Conservation (phyloP, 108 stramenopile genomes). For the Epithemia pelagica region DNA sequence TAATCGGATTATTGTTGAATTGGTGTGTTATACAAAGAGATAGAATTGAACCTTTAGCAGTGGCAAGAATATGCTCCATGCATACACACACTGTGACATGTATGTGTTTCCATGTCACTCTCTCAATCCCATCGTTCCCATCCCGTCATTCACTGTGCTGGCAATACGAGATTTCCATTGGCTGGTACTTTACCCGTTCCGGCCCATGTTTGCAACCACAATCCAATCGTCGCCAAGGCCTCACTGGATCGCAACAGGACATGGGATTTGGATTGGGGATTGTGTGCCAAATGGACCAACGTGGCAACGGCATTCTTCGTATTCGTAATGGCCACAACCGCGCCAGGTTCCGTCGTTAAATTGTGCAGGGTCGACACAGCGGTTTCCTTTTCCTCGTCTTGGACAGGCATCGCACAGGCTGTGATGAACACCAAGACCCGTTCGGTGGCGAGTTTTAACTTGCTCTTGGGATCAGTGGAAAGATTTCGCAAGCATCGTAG, state of each 20-base stretch:
- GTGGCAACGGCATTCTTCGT: constrained; percentile 77
- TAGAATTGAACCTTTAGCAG: too few relatives aligned
- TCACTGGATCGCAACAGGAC: constrained; percentile 66
- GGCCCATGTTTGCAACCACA: constrained; percentile 80
- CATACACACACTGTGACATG: too few relatives aligned
- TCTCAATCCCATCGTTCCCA: constrained; percentile 76
- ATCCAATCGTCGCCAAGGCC: constrained; percentile 62
- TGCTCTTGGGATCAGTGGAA: constrained; percentile 51
- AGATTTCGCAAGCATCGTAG: constrained; percentile 70
- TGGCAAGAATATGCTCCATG: too few relatives aligned
- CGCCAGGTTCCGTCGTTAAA: constrained; percentile 75
- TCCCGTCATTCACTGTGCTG: constrained; percentile 60
- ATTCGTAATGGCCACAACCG: constrained; percentile 70
- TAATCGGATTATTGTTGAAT: too few relatives aligned
- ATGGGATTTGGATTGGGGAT: constrained; percentile 42
- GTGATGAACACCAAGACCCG: constrained; percentile 51
- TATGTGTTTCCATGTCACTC: too few relatives aligned
- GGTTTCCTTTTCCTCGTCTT: constrained; percentile 55
- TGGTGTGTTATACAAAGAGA: too few relatives aligned
- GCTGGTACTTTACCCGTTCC: constrained; percentile 62
- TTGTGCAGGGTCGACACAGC: constrained; percentile 66
- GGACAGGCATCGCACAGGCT: constrained; percentile 48
- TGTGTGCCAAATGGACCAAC: constrained; percentile 71
- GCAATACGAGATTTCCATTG: constrained; percentile 46
- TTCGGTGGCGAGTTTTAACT: constrained; percentile 40